Evolutionary conservation across 2,329 filamentous ascomycete genomes (phyloP), one percentile per base, ranked within the genome.

Genomic region (Aureobasidium leucospermi): DNA sequence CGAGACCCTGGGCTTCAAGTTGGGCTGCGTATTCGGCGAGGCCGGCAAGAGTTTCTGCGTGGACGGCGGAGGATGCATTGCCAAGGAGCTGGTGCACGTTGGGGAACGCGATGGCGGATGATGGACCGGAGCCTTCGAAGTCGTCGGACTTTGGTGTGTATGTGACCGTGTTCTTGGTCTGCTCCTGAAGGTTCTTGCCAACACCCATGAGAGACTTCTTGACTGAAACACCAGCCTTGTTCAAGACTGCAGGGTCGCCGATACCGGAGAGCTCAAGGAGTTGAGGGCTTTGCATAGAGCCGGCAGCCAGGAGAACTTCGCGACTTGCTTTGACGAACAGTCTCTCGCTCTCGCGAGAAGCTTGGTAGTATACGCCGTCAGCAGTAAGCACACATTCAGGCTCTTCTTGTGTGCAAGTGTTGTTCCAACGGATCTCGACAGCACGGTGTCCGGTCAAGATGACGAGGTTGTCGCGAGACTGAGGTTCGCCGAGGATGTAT

Each of bases 181-280:
- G 60, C 19, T 62, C 71, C 34, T 69, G 68, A 31, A 74, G 58
- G 53, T 71, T 71, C 52, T 71, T 68, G 2, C 71, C 71, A 5
- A 74, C 69, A 3, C 59, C 60, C 1, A 66, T 65, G 34, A 68
- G 64, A 2, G 67, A 64, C 19, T 60, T 59, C 9, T 31, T n/a
- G 6, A 60, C 15, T 45, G 61, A 23, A 2, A 65, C 41, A 6
- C 62, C 48, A 38, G 62, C 60, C 1, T 68, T 66, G 7, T 68
- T 62, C 3, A 80, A 70, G 10, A 79, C 63, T 0, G 70, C 63
- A 1, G 70, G 68, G 46, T 74, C 71, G 2, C 83, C 84, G 16
- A 86, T 74, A 0, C 83, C 83, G 0, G 81, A 84, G 2, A 85
- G 71, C 60, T 86, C 82, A n/a, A 80, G 76, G 15, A 82, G 71